Conservation (phyloP, 805 yeast genomes). For the Saturnispora quitensis region DNA sequence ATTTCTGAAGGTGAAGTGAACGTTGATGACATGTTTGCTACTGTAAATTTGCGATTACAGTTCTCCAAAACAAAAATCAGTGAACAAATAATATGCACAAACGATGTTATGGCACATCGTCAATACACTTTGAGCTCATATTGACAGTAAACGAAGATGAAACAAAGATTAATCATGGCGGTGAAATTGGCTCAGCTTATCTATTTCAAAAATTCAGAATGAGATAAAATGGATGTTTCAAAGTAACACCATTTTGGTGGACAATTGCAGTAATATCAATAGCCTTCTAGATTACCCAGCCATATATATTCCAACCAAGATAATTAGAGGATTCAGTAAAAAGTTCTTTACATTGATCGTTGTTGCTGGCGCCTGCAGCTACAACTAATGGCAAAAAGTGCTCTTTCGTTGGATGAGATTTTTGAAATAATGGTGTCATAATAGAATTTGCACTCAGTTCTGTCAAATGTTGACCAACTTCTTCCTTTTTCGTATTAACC, state of each 20-base stretch:
- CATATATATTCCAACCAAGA: conserved; percentile 62
- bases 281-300: conserved; percentile 23
- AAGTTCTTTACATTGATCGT: conserved; percentile 34
- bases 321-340: conserved; percentile 36
- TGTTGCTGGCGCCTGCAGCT: conserved; percentile 45
- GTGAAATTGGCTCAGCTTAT: neutral
- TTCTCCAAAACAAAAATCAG: neutral
- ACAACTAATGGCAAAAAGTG: conserved; percentile 63
- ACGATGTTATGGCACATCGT: neutral
- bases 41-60: neutral
- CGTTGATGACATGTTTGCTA: neutral
- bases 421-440: conserved; percentile 25
- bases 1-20: conserved; percentile 10
- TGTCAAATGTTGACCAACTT: conserved; percentile 29
- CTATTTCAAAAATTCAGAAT: neutral
- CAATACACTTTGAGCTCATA: neutral
- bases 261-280: neutral
- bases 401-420: conserved; percentile 69
- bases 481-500: conserved; percentile 17
- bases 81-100: neutral
- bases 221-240: neutral
- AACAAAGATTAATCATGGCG: neutral
- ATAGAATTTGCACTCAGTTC: conserved; percentile 20
- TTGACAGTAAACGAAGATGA: neutral
- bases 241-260: neutral